These are phyloP conservation scores for Clathrus columnatus DNA, from an alignment of 768 basidiomycete species.

Conservation along the genomic window DNA sequence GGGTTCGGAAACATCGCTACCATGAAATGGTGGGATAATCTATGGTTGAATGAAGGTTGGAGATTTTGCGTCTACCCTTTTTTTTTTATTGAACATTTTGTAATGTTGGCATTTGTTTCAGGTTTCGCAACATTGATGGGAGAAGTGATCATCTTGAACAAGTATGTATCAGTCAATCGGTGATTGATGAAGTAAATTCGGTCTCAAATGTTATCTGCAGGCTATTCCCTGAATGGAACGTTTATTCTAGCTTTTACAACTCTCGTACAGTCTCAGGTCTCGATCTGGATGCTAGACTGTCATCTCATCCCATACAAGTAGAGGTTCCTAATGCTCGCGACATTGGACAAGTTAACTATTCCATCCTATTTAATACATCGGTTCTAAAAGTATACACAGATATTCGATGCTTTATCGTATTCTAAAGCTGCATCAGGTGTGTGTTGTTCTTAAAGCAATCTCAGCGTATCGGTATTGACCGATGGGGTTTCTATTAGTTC, in stretches of 20 bases:
- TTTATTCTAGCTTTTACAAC: constrained; percentile 75
- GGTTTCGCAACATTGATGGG: constrained; percentile 91
- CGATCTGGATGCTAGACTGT: constrained; percentile 71
- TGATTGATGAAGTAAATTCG: constrained; percentile 9
- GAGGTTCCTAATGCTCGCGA: constrained; percentile 79
- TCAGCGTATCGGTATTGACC: neutral
- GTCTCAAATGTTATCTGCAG: constrained; percentile 25
- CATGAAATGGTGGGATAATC: constrained; percentile 88
- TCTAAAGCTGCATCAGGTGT: constrained; percentile 73
- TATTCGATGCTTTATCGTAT: constrained; percentile 85
- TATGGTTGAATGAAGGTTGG: constrained; percentile 65
- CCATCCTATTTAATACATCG: neutral
- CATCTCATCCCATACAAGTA: constrained; percentile 93
- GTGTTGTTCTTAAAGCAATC: constrained; percentile 11
- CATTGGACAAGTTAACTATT: constrained; percentile 56
- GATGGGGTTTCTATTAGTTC: constrained; percentile 38
- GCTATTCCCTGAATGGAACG: constrained; percentile 81
- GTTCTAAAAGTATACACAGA: constrained; percentile 33
- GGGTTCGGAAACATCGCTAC: constrained; percentile 92
- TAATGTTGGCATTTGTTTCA: constrained; percentile 16
- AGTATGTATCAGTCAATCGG: constrained; percentile 18
- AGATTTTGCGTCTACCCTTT: no score
- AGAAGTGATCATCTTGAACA: constrained; percentile 75
- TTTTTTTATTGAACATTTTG: no score
- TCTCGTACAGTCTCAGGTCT: constrained; percentile 69